Conservation (phyloP, 1,139 yeast species). For the Zygosaccharomyces sapae region DNA sequence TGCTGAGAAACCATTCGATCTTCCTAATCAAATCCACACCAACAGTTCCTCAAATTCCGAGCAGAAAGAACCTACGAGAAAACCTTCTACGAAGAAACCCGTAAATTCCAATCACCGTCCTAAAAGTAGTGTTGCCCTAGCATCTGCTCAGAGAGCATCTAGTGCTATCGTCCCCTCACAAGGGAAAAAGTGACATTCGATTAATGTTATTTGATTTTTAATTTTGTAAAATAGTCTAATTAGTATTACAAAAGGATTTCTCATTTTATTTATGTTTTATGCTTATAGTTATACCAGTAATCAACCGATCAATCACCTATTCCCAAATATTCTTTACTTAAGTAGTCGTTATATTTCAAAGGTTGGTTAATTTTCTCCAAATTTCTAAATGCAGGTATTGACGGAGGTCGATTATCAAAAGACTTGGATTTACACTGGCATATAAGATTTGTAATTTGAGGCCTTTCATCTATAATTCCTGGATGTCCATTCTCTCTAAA, state of each 20-base stretch:
- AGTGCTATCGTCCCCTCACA: conserved; percentile 84
- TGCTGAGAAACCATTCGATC: conserved; percentile 17
- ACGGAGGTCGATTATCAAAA: conserved; percentile 36
- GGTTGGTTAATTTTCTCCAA: conserved; percentile 54
- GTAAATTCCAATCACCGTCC: conserved; percentile 44
- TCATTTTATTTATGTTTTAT: background rate
- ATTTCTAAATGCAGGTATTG: conserved; percentile 55
- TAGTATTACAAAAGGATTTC: conserved; percentile 1
- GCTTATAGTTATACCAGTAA: background rate
- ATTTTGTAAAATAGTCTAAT: conserved; percentile 1
- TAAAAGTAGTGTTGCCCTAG: conserved; percentile 83
- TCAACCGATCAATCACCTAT: background rate
- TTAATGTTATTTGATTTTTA: conserved; percentile 16
- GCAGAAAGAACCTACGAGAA: conserved; percentile 22
- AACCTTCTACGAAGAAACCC: conserved; percentile 9
- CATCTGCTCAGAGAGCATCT: conserved; percentile 84
- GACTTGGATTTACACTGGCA: conserved; percentile 28
- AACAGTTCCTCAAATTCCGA: background rate
- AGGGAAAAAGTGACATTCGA: conserved; percentile 83
- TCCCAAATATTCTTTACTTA: conserved; percentile 8
- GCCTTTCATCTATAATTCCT: conserved; percentile 52
- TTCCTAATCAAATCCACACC: conserved; percentile 9
- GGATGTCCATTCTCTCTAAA: conserved; percentile 57
- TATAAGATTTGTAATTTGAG: conserved; percentile 51
- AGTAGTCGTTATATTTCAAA: conserved; percentile 10